phyloP scores from a whole-genome alignment of 495 filamentous ascomycete species.

The Penicillium cinerascens region DNA sequence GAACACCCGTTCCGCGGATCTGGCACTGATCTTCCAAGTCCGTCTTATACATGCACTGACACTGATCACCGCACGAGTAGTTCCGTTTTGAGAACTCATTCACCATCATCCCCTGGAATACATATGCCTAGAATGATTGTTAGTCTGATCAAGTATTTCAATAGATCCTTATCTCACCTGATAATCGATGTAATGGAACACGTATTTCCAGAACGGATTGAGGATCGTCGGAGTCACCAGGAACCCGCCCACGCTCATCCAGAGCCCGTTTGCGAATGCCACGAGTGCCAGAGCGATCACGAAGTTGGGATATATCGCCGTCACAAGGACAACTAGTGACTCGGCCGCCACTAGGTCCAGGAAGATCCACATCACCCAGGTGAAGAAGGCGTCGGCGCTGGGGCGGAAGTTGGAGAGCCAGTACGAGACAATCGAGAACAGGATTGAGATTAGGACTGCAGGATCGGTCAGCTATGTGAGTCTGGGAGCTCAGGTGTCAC shows the following conservation, averaged over 20 bases:
- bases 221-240: slow-evolving; percentile 65
- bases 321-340: slow-evolving; percentile 71
- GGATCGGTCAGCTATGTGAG: slow-evolving; percentile 1
- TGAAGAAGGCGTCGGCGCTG: slow-evolving; percentile 63
- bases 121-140: slow-evolving; percentile 49
- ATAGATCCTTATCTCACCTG: slow-evolving; percentile 39
- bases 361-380: slow-evolving; percentile 83
- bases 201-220: slow-evolving; percentile 81
- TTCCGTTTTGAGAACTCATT: slow-evolving; percentile 67
- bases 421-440: slow-evolving; percentile 73
- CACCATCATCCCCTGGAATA: slow-evolving; percentile 89
- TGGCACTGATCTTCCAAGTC: slow-evolving; percentile 59
- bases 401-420: slow-evolving; percentile 77
- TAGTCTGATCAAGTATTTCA: not conserved
- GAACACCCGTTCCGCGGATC: slow-evolving; percentile 64
- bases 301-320: slow-evolving; percentile 70
- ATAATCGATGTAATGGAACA: slow-evolving; percentile 82
- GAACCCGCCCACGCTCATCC: slow-evolving; percentile 83
- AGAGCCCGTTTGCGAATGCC: slow-evolving; percentile 79
- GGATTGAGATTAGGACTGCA: slow-evolving; percentile 61
- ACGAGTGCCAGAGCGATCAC: slow-evolving; percentile 71
- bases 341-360: slow-evolving; percentile 79
- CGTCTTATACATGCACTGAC: slow-evolving; percentile 67
- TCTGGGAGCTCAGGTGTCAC: not conserved
- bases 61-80: slow-evolving; percentile 56